A percentile compares a stretch with the other conserved stretches of the same genome.
Evolutionary conservation across 305 asterid genomes (phyloP).

Genomic region (Fraxinus ornus): DNA sequence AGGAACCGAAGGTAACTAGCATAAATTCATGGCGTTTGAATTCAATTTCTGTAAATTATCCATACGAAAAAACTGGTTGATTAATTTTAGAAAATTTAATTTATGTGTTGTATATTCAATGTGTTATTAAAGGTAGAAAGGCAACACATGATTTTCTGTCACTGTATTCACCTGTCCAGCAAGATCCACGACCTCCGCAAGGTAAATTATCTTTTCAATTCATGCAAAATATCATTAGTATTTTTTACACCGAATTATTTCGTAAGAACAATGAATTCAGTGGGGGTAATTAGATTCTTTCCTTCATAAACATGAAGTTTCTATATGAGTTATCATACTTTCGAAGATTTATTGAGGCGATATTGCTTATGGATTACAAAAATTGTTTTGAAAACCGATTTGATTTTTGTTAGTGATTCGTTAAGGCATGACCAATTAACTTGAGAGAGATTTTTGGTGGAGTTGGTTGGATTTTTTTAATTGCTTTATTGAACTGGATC

Average conservation of each 20-base stretch:
- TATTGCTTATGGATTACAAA: background rate
- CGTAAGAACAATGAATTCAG: background rate
- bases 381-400: background rate
- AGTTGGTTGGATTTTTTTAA: background rate
- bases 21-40: background rate
- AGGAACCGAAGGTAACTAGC: conserved; percentile 57
- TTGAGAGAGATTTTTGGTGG: background rate
- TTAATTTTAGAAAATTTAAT: conserved; percentile 13
- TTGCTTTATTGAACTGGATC: background rate
- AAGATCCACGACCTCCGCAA: conserved; percentile 75
- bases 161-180: conserved; percentile 69
- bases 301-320: background rate
- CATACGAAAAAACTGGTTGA: background rate
- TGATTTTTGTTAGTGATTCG: background rate
- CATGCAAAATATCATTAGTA: conserved; percentile 13
- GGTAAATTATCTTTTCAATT: conserved; percentile 35
- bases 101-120: background rate
- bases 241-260: background rate
- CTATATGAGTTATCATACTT: background rate
- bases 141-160: conserved; percentile 97
- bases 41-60: background rate
- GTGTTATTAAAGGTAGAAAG: conserved; percentile 55
- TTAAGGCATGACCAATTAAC: background rate
- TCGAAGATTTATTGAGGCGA: background rate
- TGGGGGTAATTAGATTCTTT: background rate